A percentile compares a stretch with the other conserved stretches of the same genome.
phyloP scores from a whole-genome alignment of 2,329 filamentous ascomycete species.

The Escovopsis sp. region DNA sequence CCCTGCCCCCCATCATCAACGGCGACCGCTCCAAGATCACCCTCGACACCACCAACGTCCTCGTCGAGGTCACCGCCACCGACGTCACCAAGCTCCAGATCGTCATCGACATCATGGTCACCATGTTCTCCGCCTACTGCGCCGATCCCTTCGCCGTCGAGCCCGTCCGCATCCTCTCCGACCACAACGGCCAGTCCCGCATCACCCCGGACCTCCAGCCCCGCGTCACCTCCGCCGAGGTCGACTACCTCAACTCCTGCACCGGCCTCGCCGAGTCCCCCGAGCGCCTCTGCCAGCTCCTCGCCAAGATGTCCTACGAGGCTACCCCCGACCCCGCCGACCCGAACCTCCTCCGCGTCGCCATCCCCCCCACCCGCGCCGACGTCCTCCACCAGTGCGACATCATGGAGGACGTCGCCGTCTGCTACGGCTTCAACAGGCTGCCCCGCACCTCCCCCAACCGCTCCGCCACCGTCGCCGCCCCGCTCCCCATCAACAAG shows the following conservation, averaged over 20 bases:
- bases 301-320: slow-evolving; percentile 80
- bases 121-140: slow-evolving; percentile 94
- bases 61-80: slow-evolving; percentile 93
- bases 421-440: slow-evolving; percentile 95
- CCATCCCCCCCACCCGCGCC: slow-evolving; percentile 75
- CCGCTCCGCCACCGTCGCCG: slow-evolving; percentile 72
- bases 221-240: slow-evolving; percentile 62
- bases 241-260: slow-evolving; percentile 88
- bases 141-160: slow-evolving; percentile 83
- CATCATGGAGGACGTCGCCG: slow-evolving; percentile 96
- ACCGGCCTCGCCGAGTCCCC: slow-evolving; percentile 67
- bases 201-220: slow-evolving; percentile 69
- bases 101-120: slow-evolving; percentile 85
- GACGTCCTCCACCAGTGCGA: slow-evolving; percentile 95
- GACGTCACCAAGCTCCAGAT: slow-evolving; percentile 95
- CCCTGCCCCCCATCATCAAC: slow-evolving; percentile 95
- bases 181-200: slow-evolving; percentile 74
- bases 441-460: slow-evolving; percentile 76
- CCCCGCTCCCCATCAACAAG: slow-evolving; percentile 85
- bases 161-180: slow-evolving; percentile 79
- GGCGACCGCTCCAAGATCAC: slow-evolving; percentile 94
- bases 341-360: slow-evolving; percentile 60
- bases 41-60: slow-evolving; percentile 76
- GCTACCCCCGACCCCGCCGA: slow-evolving; percentile 59
- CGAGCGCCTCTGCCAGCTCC: slow-evolving; percentile 59